phyloP scores from a whole-genome alignment of 1,139 yeast genomes.

The Lodderomyces margitis region DNA sequence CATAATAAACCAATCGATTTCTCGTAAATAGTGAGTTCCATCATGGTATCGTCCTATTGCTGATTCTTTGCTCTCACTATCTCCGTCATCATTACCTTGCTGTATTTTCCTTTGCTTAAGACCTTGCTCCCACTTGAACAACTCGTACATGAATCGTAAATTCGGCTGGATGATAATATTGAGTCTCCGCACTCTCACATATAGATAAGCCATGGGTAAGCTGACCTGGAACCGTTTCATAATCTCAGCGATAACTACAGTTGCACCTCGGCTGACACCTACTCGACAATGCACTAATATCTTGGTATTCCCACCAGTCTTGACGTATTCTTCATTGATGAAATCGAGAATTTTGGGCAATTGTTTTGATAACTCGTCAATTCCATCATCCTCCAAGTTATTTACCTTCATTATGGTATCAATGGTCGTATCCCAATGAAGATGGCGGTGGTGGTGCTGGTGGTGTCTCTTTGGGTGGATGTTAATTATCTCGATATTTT shows the following conservation, averaged over 20 bases:
- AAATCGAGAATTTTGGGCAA: constrained; percentile 37
- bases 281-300: constrained; percentile 49
- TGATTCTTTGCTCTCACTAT: not conserved
- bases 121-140: constrained; percentile 48
- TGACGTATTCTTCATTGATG: constrained; percentile 32
- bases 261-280: constrained; percentile 51
- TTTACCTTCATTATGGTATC: constrained; percentile 43
- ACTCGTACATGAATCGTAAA: constrained; percentile 47
- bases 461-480: constrained; percentile 20
- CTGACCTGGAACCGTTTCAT: constrained; percentile 39
- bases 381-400: constrained; percentile 49
- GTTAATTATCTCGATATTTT: constrained; percentile 33
- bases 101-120: constrained; percentile 7
- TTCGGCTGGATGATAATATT: constrained; percentile 51
- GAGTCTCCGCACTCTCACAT: constrained; percentile 45
- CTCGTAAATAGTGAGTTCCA: constrained; percentile 38
- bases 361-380: constrained; percentile 37
- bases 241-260: constrained; percentile 50
- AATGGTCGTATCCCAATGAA: constrained; percentile 18
- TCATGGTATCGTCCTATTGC: not conserved
- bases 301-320: constrained; percentile 30
- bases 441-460: not conserved
- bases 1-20: constrained; percentile 87
- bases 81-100: constrained; percentile 3
- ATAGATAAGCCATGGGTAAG: constrained; percentile 44